phyloP scores from a whole-genome alignment of 257 asterid genomes.

The Solanum rostratum region DNA sequence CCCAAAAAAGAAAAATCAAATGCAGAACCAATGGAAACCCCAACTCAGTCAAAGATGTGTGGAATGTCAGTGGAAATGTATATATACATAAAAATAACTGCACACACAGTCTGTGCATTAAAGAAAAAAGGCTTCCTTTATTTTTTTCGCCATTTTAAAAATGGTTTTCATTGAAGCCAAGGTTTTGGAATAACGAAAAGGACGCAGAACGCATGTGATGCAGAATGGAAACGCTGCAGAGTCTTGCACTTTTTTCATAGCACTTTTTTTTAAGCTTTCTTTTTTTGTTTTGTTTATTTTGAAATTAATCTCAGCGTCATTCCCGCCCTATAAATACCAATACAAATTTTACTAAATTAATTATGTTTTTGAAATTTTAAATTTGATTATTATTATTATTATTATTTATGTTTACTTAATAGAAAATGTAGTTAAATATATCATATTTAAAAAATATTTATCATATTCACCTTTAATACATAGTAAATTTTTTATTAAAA shows the following conservation, averaged over 20 bases:
- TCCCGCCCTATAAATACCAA: conserved; percentile 21
- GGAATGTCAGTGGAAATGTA: conserved; percentile 4
- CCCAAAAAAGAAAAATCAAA: neutral
- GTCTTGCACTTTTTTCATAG: neutral
- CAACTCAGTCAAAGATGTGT: conserved; percentile 20
- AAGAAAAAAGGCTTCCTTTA: neutral
- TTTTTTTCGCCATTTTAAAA: neutral
- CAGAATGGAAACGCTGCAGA: conserved; percentile 15
- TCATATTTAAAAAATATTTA: too few species aligned
- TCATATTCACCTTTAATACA: too few species aligned
- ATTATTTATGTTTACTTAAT: too few species aligned
- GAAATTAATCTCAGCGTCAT: conserved; percentile 16
- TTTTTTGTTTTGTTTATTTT: conserved; percentile 9
- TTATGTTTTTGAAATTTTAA: neutral
- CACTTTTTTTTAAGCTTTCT: neutral
- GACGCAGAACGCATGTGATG: conserved; percentile 37
- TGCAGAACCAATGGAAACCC: neutral
- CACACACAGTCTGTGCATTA: neutral
- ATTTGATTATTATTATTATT: too few species aligned
- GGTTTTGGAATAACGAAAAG: neutral
- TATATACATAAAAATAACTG: neutral
- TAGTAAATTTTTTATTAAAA: too few species aligned
- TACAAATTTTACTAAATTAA: neutral
- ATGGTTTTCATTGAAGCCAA: neutral
- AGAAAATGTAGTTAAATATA: too few species aligned